phyloP scores from a whole-genome alignment of 2,329 filamentous ascomycete species.

The Claviceps fusiformis region DNA sequence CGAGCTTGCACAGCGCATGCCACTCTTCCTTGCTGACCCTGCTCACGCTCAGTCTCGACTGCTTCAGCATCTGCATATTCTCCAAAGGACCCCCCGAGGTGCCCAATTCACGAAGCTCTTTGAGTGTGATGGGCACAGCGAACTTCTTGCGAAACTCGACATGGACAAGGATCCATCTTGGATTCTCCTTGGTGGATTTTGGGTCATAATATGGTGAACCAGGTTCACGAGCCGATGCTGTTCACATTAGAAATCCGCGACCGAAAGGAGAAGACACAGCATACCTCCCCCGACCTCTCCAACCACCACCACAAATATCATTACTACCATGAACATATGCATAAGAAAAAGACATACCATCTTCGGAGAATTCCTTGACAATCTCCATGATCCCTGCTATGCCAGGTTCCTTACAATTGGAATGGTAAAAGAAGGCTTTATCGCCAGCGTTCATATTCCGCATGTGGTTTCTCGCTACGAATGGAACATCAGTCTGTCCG shows the following conservation, averaged over 20 bases:
- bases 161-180: conserved; percentile 73
- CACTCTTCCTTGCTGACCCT: conserved; percentile 53
- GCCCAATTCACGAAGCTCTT: conserved; percentile 55
- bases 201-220: conserved; percentile 66
- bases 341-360: conserved; percentile 37
- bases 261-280: neutral
- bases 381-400: conserved; percentile 85
- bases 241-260: neutral
- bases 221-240: conserved; percentile 20
- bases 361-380: conserved; percentile 67
- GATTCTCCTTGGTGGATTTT: conserved; percentile 44
- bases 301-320: no score
- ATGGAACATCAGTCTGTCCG: neutral
- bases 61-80: conserved; percentile 71
- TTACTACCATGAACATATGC: neutral
- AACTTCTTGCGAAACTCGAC: conserved; percentile 83
- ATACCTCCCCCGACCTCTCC: neutral
- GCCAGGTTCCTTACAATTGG: conserved; percentile 78
- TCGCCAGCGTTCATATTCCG: conserved; percentile 84
- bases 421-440: conserved; percentile 93
- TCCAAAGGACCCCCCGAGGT: conserved; percentile 43
- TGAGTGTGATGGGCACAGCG: conserved; percentile 51
- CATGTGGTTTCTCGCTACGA: conserved; percentile 72
- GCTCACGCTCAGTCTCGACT: conserved; percentile 70
- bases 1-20: conserved; percentile 44